Evolutionary conservation across 2,329 filamentous ascomycete genomes (phyloP).

Genomic region (Colletotrichum melonis): DNA sequence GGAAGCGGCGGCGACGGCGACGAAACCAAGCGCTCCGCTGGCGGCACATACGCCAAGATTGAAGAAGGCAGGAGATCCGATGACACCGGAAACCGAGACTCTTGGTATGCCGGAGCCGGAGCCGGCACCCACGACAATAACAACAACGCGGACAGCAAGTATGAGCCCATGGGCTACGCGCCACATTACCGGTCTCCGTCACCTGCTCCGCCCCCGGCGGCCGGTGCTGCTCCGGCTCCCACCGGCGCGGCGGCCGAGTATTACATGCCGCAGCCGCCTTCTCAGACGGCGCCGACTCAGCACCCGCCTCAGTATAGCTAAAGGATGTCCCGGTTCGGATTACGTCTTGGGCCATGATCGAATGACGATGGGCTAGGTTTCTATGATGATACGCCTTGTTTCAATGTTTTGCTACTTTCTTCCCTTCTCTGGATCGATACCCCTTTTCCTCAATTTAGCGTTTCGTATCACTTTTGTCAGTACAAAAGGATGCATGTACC

Average conservation of each 20-base stretch:
- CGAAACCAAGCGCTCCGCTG: not conserved
- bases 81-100: not conserved
- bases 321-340: not conserved
- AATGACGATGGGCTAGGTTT: too few relatives aligned
- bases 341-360: too few relatives aligned
- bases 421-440: not conserved
- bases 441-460: not conserved
- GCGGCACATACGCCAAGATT: conserved; percentile 33
- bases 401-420: not conserved
- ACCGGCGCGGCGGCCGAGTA: conserved; percentile 27
- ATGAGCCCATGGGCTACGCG: conserved; percentile 24
- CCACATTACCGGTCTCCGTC: not conserved
- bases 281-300: conserved; percentile 20
- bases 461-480: not conserved
- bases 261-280: conserved; percentile 28
- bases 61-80: conserved; percentile 28
- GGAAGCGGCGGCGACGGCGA: not conserved
- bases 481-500: not conserved
- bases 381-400: not conserved
- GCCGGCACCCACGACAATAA: not conserved
- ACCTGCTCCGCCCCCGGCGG: not conserved
- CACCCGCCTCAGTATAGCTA: conserved; percentile 24
- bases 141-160: conserved; percentile 6
- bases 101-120: conserved; percentile 28
- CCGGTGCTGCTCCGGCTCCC: not conserved